Base-by-base conservation (phyloP, 2,329 filamentous ascomycete species). In the Colletotrichum gigasporum region DNA sequence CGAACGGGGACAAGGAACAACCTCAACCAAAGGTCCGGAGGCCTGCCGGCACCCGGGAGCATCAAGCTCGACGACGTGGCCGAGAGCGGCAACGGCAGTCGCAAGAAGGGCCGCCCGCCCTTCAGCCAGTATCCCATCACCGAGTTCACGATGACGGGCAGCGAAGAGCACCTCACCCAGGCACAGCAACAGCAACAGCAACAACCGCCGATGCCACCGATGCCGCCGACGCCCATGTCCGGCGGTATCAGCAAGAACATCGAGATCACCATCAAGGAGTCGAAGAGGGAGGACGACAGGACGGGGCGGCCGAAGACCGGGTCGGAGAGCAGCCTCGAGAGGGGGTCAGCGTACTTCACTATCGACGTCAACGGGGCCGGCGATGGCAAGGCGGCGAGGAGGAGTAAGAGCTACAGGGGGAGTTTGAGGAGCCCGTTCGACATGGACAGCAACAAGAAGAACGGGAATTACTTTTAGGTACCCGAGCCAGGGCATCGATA, bases 81-180 rank as follows among this genome's bases (percentile, higher is more conserved):
- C 2, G 48, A 61, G 2, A 51, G 57, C 16, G 39, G 32, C 11
- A 53, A 47, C 34, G 39, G 32, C 11, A 53, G 39, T 28, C 32
- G 26, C 6, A 65, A 63, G 32, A 64, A 61, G 56, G 42, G 56
- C 18, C 58, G 63, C 11, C 28, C 37, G 24, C 63, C 63, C 0
- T 65, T 45, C 11, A 56, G 50, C 9, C 63, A 65, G 22, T 56
- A 63, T n/a, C 58, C 57, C 11, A 52, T 65, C 44, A 64, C 61
- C 12, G 48, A 61, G 14, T 34, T 61, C 22, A 65, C 63, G 2
- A 4, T 51, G 35, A 42, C 50, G 5, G 63, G 52, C 8, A 65
- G 63, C 16, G 63, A 65, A 24, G 58, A 63, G 51, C 26, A 65
- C 35, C 24, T 65, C 35, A 63, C 51, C 18, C 44, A 45, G 4